These are phyloP conservation scores for Panaeolus papilionaceus DNA, from an alignment of 768 basidiomycete genomes.

Conservation along the genomic window DNA sequence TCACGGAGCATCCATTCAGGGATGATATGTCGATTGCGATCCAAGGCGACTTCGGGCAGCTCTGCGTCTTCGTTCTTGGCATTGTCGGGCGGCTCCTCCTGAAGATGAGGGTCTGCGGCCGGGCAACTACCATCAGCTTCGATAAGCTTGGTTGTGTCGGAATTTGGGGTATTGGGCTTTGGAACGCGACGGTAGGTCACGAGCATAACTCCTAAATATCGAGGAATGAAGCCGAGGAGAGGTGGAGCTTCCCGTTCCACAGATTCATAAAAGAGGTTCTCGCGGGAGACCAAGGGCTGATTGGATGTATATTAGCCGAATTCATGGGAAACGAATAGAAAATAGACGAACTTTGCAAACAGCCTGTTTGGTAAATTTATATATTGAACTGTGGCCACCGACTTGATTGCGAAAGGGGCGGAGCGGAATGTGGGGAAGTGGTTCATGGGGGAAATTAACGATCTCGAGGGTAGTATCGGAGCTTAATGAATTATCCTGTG, in stretches of 20 bases:
- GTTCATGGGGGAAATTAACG: conserved; percentile 58
- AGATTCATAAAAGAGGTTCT: conserved; percentile 97
- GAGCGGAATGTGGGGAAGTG: conserved; percentile 87
- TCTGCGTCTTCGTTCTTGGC: conserved; percentile 77
- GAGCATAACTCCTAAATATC: conserved; percentile 98
- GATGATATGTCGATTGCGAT: conserved; percentile 93
- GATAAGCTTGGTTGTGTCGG: conserved; percentile 33
- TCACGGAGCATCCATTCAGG: conserved; percentile 87
- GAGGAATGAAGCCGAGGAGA: conserved; percentile 92
- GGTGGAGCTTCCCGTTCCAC: conserved; percentile 95
- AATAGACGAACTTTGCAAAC: conserved; percentile 86
- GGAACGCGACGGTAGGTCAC: conserved; percentile 91
- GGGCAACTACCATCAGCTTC: conserved; percentile 19
- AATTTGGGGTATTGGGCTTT: conserved; percentile 39
- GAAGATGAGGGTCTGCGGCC: conserved; percentile 27
- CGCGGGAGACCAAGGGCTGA: conserved; percentile 94
- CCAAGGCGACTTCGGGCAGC: conserved; percentile 92
- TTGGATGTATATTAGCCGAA: conserved; percentile 30
- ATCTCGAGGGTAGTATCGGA: conserved; percentile 34
- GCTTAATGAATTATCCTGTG: conserved; percentile 11
- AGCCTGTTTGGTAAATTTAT: conserved; percentile 96
- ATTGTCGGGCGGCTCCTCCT: conserved; percentile 35
- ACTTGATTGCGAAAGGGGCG: conserved; percentile 98
- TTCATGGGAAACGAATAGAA: conserved; percentile 12
- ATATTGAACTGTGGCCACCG: conserved; percentile 96